phyloP scores from a whole-genome alignment of 2,329 filamentous ascomycete genomes.

The Sporothrix globosa region DNA sequence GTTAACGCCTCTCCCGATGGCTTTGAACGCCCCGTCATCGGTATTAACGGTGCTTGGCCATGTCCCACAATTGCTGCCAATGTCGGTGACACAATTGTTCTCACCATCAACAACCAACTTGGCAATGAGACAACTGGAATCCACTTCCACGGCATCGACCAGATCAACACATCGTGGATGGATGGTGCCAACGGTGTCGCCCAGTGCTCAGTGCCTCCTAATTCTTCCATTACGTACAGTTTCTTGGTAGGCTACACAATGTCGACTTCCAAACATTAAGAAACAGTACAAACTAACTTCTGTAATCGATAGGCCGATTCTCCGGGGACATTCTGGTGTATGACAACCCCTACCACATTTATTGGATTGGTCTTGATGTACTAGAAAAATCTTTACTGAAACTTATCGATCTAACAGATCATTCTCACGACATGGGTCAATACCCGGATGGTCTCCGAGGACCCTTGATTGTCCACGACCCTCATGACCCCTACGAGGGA shows the following conservation, averaged over 20 bases:
- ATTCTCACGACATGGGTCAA: conserved; percentile 66
- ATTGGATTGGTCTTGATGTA: no score
- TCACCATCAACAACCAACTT: conserved; percentile 56
- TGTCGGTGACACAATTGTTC: conserved; percentile 54
- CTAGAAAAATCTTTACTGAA: background rate
- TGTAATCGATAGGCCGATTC: conserved; percentile 43
- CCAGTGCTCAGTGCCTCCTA: conserved; percentile 59
- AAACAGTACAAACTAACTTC: background rate
- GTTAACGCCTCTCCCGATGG: conserved; percentile 47
- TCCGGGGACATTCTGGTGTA: conserved; percentile 55
- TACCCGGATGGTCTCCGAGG: conserved; percentile 70
- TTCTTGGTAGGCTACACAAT: conserved; percentile 48
- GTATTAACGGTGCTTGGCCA: conserved; percentile 66
- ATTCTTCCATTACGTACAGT: conserved; percentile 56
- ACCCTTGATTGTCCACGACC: conserved; percentile 63
- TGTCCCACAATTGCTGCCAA: conserved; percentile 58
- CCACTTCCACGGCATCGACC: conserved; percentile 63
- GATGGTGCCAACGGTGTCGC: conserved; percentile 61
- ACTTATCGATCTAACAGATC: conserved; percentile 47
- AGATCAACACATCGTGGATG: conserved; percentile 57
- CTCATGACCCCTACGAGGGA: conserved; percentile 54
- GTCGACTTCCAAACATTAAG: no score
- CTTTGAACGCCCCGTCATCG: conserved; percentile 46
- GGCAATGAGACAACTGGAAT: conserved; percentile 57
- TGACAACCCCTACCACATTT: conserved; percentile 27